Conservation (phyloP, 805 yeast species). For the Candida orba region DNA sequence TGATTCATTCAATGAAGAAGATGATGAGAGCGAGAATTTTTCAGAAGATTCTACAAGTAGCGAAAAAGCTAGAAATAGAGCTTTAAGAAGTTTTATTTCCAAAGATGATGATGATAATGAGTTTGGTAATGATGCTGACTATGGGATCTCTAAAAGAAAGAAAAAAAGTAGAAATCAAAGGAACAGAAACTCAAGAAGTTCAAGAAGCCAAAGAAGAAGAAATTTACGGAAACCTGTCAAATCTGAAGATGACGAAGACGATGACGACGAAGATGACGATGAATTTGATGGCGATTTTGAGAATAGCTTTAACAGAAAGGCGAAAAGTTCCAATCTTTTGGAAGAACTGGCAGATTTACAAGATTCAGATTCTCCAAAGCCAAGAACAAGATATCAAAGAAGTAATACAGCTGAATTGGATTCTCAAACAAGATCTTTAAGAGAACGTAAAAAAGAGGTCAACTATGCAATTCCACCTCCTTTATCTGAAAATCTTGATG, state of each 20-base stretch:
- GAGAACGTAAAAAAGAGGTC: constrained; percentile 66
- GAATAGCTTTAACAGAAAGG: constrained; percentile 11
- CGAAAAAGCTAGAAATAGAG: constrained; percentile 11
- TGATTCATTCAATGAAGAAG: constrained; percentile 32
- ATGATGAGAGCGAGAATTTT: constrained; percentile 26
- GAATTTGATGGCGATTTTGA: constrained; percentile 20
- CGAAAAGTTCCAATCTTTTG: constrained; percentile 32
- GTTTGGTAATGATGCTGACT: constrained; percentile 11
- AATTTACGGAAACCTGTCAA: constrained; percentile 5
- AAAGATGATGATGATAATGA: constrained; percentile 26
- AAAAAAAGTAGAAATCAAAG: constrained; percentile 7
- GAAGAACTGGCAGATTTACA: constrained; percentile 44
- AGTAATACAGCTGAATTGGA: constrained; percentile 11
- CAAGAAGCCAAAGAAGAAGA: constrained; percentile 17
- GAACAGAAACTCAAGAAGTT: constrained; percentile 2
- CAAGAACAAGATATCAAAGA: constrained; percentile 3
- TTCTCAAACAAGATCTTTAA: constrained; percentile 41
- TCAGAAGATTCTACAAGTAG: constrained; percentile 6
- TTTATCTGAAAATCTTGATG: constrained; percentile 33
- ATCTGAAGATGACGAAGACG: neutral
- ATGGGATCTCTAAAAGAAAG: constrained; percentile 8
- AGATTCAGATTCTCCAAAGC: constrained; percentile 30
- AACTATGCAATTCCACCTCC: constrained; percentile 86
- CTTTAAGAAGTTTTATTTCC: constrained; percentile 20
- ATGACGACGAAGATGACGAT: constrained; percentile 10